Evolutionary conservation across 2,329 filamentous ascomycete species (phyloP).

Genomic region (Hyphodiscus sp.): DNA sequence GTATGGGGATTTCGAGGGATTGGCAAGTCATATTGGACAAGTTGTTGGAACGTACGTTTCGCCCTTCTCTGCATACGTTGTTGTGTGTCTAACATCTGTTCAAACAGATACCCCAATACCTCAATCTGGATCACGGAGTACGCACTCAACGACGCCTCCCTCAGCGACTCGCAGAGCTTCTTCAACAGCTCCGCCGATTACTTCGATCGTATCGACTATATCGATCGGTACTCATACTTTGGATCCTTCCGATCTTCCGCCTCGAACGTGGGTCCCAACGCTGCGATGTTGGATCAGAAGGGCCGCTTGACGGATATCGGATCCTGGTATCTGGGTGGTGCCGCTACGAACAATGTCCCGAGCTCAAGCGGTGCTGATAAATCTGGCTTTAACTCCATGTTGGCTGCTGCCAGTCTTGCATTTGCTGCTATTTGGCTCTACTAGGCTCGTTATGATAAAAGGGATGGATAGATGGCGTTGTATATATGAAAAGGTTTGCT

Average conservation of each 20-base stretch:
- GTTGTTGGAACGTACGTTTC: conserved; percentile 23
- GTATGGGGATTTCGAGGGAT: conserved; percentile 51
- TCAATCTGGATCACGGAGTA: conserved; percentile 77
- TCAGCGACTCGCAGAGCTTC: conserved; percentile 54
- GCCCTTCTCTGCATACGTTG: neutral
- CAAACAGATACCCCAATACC: conserved; percentile 48
- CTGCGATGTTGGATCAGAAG: conserved; percentile 59
- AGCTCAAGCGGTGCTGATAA: neutral
- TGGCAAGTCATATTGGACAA: conserved; percentile 32
- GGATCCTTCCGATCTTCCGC: conserved; percentile 56
- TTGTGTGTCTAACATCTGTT: neutral
- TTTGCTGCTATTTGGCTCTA: neutral
- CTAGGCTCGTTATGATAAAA: neutral
- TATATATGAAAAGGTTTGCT: neutral
- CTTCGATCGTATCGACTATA: conserved; percentile 56
- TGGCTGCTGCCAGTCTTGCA: neutral
- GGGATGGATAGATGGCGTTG: neutral
- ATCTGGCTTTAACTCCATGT: neutral
- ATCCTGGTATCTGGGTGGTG: conserved; percentile 64
- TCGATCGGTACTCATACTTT: conserved; percentile 55
- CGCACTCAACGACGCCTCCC: conserved; percentile 49
- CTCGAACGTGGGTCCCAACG: conserved; percentile 70
- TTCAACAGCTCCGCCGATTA: conserved; percentile 62
- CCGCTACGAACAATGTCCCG: conserved; percentile 35
- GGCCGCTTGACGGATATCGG: conserved; percentile 71